These are phyloP conservation scores for Sclerotinia borealis DNA, from an alignment of 2,329 filamentous ascomycete species.

Conservation along the genomic window DNA sequence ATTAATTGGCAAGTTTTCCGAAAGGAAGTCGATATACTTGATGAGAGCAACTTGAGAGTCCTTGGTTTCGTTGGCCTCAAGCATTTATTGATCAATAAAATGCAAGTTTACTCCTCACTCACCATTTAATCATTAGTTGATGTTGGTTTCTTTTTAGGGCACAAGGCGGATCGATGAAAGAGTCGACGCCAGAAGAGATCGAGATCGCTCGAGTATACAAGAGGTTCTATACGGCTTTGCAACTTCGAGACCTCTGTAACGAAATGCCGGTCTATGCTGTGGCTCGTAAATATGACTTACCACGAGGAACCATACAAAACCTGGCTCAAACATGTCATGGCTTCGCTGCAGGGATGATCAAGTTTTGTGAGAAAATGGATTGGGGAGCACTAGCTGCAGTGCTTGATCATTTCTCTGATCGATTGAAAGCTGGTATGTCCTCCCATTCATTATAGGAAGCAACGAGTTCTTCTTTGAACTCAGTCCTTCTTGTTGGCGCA, in stretches of 20 bases:
- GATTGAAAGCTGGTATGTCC: conserved; percentile 51
- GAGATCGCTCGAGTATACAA: conserved; percentile 59
- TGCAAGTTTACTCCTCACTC: conserved; percentile 44
- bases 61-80: conserved; percentile 63
- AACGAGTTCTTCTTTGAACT: background rate
- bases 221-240: conserved; percentile 68
- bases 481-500: background rate
- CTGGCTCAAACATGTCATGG: conserved; percentile 70
- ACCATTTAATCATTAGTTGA: background rate
- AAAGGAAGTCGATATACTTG: conserved; percentile 62
- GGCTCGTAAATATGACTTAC: conserved; percentile 63
- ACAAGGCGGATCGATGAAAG: conserved; percentile 58
- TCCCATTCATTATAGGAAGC: background rate
- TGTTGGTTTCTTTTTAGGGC: conserved; percentile 43
- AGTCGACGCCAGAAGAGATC: conserved; percentile 54
- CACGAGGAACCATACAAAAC: conserved; percentile 65
- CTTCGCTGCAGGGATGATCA: conserved; percentile 73
- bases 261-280: conserved; percentile 66
- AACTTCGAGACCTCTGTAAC: conserved; percentile 73
- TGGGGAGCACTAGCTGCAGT: conserved; percentile 68
- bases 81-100: conserved; percentile 58
- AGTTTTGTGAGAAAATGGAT: conserved; percentile 71
- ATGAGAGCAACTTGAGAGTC: conserved; percentile 66
- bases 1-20: conserved; percentile 71
- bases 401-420: conserved; percentile 69